Percentiles rank a stretch among this genome's conserved stretches.
These are phyloP conservation scores for Thymus quinquecostatus DNA, from an alignment of 257 asterid species.

Conservation along the genomic window DNA sequence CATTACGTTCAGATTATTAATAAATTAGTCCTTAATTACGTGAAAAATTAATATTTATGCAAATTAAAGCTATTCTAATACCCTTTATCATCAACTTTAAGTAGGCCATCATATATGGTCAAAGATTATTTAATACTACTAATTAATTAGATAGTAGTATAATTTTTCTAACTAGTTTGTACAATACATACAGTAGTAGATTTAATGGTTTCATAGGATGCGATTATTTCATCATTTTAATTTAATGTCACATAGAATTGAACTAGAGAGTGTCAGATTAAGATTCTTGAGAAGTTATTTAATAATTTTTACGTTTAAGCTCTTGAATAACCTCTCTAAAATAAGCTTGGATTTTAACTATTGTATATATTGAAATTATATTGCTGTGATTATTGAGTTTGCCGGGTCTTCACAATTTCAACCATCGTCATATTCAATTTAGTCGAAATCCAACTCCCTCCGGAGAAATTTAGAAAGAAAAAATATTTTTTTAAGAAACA, in stretches of 20 bases:
- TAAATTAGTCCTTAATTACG: neutral
- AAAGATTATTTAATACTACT: neutral
- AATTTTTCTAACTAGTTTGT: neutral
- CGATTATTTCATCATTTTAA: neutral
- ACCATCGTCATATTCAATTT: too few relatives aligned
- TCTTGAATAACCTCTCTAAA: too few relatives aligned
- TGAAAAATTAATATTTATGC: neutral
- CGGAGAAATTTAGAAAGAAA: too few relatives aligned
- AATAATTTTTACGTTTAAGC: too few relatives aligned
- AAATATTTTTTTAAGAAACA: too few relatives aligned
- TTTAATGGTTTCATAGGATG: constrained; percentile 2
- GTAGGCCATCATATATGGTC: constrained; percentile 29
- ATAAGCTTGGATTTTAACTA: too few relatives aligned
- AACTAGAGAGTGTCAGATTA: neutral
- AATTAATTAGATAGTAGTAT: constrained; percentile 7
- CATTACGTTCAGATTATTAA: constrained; percentile 18
- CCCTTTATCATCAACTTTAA: constrained; percentile 22
- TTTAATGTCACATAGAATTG: neutral
- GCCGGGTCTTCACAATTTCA: too few relatives aligned
- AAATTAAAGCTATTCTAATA: constrained; percentile 12
- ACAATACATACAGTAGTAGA: neutral
- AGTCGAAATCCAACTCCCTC: too few relatives aligned
- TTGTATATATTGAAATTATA: too few relatives aligned
- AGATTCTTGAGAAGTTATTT: too few relatives aligned
- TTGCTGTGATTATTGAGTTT: too few relatives aligned